Conservation (phyloP, 495 filamentous ascomycete genomes). For the Amorphotheca resinae region DNA sequence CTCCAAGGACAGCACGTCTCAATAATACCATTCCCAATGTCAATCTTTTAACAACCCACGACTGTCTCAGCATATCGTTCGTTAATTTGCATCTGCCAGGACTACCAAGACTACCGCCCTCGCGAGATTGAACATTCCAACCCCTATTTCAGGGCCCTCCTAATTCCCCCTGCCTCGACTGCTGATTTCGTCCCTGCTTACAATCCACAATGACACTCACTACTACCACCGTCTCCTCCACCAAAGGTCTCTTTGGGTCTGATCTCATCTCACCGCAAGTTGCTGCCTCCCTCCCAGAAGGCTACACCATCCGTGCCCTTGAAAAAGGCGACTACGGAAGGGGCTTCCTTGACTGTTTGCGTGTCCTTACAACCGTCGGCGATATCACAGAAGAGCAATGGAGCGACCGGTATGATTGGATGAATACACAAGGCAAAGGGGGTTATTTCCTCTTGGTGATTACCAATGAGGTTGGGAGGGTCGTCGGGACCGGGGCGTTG, state of each 20-base stretch:
- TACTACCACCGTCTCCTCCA: conserved; percentile 22
- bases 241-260: conserved; percentile 54
- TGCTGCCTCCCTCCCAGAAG: conserved; percentile 54
- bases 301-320: conserved; percentile 74
- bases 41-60: too few species aligned
- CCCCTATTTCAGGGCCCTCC: too few species aligned
- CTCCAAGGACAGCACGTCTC: too few species aligned
- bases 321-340: conserved; percentile 62
- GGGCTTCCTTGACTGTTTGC: conserved; percentile 80
- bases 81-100: too few species aligned
- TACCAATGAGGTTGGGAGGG: conserved; percentile 46
- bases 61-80: too few species aligned
- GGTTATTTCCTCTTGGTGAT: conserved; percentile 80
- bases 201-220: conserved; percentile 2
- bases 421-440: conserved; percentile 54
- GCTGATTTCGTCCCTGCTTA: too few species aligned
- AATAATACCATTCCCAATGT: too few species aligned
- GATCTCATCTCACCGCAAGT: conserved; percentile 69
- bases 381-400: conserved; percentile 68
- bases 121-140: too few species aligned
- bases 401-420: conserved; percentile 72
- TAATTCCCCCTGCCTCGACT: too few species aligned
- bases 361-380: conserved; percentile 85
- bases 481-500: conserved; percentile 81
- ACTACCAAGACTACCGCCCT: too few species aligned